These are phyloP conservation scores for Coemansia nantahalensis DNA, from an alignment of 192 early-diverging fungal genomes.

Conservation along the genomic window DNA sequence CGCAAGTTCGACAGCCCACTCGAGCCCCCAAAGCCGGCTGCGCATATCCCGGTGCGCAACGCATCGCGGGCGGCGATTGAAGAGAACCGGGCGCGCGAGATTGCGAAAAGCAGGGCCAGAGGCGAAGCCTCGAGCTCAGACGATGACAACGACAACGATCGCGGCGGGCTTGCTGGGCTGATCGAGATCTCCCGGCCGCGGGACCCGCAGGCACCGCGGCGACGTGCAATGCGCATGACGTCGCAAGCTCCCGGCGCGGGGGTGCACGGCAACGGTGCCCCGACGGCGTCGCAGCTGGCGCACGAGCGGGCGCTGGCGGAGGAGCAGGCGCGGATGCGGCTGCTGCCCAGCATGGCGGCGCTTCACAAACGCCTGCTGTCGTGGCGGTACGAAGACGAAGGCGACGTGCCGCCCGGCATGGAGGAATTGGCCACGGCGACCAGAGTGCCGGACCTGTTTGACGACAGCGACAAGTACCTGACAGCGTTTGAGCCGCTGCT, in stretches of 20 bases:
- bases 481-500: constrained; percentile 76
- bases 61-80: constrained; percentile 5
- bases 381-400: constrained; percentile 58
- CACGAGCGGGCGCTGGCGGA: constrained; percentile 37
- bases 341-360: constrained; percentile 54
- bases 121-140: constrained; percentile 29
- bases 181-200: constrained; percentile 13
- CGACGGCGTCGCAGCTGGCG: constrained; percentile 12
- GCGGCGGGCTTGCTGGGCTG: constrained; percentile 22
- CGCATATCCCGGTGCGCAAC: not conserved
- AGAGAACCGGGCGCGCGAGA: constrained; percentile 3
- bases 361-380: constrained; percentile 61
- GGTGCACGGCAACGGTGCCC: not conserved
- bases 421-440: constrained; percentile 10
- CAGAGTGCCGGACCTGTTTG: constrained; percentile 62
- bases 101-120: not conserved
- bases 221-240: constrained; percentile 23
- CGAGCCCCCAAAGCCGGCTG: constrained; percentile 3
- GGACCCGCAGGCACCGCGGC: constrained; percentile 2
- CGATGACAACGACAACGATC: not conserved
- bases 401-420: constrained; percentile 58
- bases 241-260: not conserved
- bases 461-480: constrained; percentile 58
- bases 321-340: constrained; percentile 41
- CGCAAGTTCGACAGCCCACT: not conserved